These are phyloP conservation scores for Diplodia intermedia DNA, from an alignment of 2,329 filamentous ascomycete genomes.

Conservation along the genomic window DNA sequence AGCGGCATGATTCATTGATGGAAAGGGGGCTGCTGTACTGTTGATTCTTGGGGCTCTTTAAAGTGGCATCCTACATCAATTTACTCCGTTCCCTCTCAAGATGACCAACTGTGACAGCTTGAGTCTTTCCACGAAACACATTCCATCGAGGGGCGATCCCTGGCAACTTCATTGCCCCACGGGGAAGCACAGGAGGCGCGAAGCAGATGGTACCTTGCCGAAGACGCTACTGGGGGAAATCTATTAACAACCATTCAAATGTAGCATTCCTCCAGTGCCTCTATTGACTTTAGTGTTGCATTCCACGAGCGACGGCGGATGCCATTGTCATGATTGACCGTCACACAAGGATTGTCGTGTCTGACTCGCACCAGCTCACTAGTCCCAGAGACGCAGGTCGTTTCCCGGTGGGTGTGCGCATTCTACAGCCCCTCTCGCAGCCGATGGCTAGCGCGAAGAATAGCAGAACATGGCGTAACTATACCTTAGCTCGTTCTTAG, in stretches of 20 bases:
- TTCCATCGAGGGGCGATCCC: neutral
- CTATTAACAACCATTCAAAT: neutral
- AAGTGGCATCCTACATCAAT: neutral
- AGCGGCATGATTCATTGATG: conserved; percentile 29
- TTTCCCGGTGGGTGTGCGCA: neutral
- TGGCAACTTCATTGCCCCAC: neutral
- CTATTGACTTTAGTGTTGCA: neutral
- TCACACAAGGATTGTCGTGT: neutral
- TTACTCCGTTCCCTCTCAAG: neutral
- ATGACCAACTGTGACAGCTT: too few species aligned
- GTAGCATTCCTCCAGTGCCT: neutral
- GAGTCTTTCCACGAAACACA: too few species aligned
- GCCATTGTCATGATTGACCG: neutral
- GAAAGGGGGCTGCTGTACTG: too few species aligned
- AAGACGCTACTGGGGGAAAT: neutral
- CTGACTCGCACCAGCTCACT: neutral
- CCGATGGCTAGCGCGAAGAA: too few species aligned
- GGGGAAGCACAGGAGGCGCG: neutral
- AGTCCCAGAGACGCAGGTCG: neutral
- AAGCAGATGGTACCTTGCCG: neutral
- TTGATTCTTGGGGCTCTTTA: too few species aligned
- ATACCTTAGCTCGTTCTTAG: too few species aligned
- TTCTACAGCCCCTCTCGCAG: too few species aligned
- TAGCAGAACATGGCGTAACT: too few species aligned
- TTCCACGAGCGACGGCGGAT: neutral